Evolutionary conservation across 2,329 filamentous ascomycete species (phyloP).

Genomic region (Aspergillus pseudonomiae): DNA sequence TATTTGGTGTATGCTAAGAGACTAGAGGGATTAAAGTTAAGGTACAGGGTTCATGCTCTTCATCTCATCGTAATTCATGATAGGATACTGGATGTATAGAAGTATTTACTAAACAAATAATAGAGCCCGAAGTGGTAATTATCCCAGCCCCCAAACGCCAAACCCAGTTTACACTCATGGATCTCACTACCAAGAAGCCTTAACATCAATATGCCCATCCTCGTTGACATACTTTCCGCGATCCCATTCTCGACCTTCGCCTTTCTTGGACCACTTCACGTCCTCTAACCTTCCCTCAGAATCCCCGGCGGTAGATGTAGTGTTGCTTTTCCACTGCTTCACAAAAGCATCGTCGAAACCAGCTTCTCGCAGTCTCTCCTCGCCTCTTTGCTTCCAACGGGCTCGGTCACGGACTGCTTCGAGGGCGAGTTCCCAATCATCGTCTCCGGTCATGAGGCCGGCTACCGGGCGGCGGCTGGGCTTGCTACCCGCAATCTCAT

Average conservation of each 20-base stretch:
- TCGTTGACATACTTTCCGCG: conserved; percentile 63
- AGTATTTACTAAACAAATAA: not conserved
- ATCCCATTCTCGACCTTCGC: conserved; percentile 71
- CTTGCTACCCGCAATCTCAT: conserved; percentile 62
- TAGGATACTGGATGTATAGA: not conserved
- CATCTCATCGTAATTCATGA: not conserved
- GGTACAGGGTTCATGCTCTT: not conserved
- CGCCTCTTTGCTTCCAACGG: conserved; percentile 74
- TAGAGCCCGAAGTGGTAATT: not conserved
- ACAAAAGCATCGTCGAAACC: conserved; percentile 79
- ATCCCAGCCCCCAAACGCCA: not conserved
- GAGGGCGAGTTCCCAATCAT: conserved; percentile 78
- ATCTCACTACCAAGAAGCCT: conserved; percentile 50
- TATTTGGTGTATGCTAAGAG: not conserved
- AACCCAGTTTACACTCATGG: not conserved
- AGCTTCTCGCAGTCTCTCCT: conserved; percentile 72
- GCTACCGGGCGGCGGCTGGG: conserved; percentile 44
- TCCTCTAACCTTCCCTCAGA: conserved; percentile 65
- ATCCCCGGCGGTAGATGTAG: conserved; percentile 54
- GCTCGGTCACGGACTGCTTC: conserved; percentile 80
- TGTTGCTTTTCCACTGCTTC: conserved; percentile 68
- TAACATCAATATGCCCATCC: conserved; percentile 56
- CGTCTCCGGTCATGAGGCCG: conserved; percentile 53
- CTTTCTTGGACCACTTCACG: conserved; percentile 72
- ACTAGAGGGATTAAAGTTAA: not conserved